Evolutionary conservation across 2,329 filamentous ascomycete species (phyloP), one percentile per base, ranked within the genome.

Genomic region (Penicillium sp.): DNA sequence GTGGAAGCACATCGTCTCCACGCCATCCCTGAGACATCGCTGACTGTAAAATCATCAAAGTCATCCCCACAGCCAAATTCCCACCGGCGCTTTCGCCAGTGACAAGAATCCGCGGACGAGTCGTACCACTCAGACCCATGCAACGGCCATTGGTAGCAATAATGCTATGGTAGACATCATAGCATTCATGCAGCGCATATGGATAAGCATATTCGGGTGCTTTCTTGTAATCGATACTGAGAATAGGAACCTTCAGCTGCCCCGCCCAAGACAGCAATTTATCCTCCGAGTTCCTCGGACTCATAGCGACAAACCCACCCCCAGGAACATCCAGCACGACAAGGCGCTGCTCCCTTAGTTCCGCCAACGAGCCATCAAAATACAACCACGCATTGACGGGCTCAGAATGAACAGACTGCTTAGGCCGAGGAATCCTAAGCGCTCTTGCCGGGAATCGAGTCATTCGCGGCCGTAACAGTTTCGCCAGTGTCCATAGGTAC

Each of bases 241-340:
- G 72, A 5, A 99, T 80, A 0, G 93, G 92, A n/a, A 95, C 69
- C 0, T 90, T 89, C 0, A 88, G 88, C 68, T 88, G 91, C 13
- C 87, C 87, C 0, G 93, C 89, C 93, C 93, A 99, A 2, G 88
- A 84, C 59, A 95, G 82, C 14, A 99, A 77, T 70, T 95, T 95
- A 69, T 99, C 93, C 65, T 99, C 93, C 61, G 95, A 90, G 61
- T 86, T 88, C 39, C 93, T 78, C n/a, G 93, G 93, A 50, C 89
- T 84, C 93, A 99, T 99, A 14, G 93, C 91, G 11, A 99, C 91
- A 58, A 95, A 99, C 0, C 93, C 93, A 28, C 93, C 93, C 1
- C 93, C 93, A 0, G 93, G 93, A 3, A 97, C 83, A 68, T 99
- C 93, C 30, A 99, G 66, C 1, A 99, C 80, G 25, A 99, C 70